These are phyloP conservation scores for Fusarium sp. DNA, from an alignment of 2,329 filamentous ascomycete species.

Conservation along the genomic window DNA sequence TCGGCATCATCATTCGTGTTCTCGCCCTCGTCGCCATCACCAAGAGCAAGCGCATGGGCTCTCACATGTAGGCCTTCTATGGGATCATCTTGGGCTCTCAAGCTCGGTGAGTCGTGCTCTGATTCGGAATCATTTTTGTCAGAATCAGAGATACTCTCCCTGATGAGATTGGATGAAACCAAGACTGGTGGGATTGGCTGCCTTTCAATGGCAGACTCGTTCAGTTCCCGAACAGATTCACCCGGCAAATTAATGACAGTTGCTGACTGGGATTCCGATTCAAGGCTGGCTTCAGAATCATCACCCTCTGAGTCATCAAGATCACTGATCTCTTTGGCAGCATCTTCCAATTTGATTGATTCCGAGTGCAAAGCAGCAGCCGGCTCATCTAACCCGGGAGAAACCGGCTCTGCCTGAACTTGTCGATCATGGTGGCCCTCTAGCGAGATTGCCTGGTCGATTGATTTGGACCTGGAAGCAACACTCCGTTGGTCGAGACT, in stretches of 20 bases:
- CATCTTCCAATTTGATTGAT: not conserved
- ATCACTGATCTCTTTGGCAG: not conserved
- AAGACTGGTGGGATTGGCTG: not conserved
- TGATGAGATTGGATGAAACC: not conserved
- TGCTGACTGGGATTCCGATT: not conserved
- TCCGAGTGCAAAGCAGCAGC: not conserved
- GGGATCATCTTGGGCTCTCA: not conserved
- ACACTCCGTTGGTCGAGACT: not conserved
- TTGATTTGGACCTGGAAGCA: not conserved
- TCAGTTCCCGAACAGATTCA: not conserved
- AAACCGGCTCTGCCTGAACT: not conserved
- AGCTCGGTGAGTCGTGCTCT: slow-evolving; percentile 4
- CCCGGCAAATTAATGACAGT: not conserved
- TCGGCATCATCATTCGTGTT: not conserved
- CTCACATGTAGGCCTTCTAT: not conserved
- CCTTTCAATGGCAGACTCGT: not conserved
- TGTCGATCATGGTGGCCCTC: not conserved
- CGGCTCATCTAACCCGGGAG: not conserved
- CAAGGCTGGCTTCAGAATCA: not conserved
- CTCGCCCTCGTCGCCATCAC: not conserved
- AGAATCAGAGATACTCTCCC: not conserved
- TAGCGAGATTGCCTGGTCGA: not conserved
- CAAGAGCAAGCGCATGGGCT: not conserved
- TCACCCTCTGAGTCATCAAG: slow-evolving; percentile 1
- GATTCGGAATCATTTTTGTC: not conserved